A percentile compares a stretch with the other conserved stretches of the same genome.
Evolutionary conservation across 1,284 basidiomycete species (phyloP).

Genomic region (Ceratorhiza oryzae-sativae): DNA sequence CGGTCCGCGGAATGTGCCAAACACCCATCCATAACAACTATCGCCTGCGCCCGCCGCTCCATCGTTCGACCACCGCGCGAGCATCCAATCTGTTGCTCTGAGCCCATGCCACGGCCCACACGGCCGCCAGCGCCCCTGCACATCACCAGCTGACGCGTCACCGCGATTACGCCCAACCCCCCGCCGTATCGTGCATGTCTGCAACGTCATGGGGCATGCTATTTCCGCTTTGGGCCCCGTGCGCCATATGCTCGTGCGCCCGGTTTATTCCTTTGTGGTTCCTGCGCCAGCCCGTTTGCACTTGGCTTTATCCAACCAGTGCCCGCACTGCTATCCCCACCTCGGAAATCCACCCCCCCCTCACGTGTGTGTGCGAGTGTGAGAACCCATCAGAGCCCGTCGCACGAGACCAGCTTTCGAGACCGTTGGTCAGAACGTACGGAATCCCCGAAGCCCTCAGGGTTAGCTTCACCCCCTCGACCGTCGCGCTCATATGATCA

Average conservation of each 20-base stretch:
- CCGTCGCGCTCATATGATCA: conserved; percentile 37
- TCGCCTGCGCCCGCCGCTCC: background rate
- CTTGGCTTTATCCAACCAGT: background rate
- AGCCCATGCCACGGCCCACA: conserved; percentile 1
- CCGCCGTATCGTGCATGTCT: background rate
- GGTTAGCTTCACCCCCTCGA: conserved; percentile 34
- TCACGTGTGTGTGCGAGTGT: conserved; percentile 10
- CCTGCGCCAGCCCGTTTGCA: background rate
- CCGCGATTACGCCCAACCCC: background rate
- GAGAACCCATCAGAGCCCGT: conserved; percentile 14
- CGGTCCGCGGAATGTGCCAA: conserved; percentile 19
- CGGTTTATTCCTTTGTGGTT: background rate
- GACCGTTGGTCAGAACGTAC: background rate
- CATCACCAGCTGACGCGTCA: conserved; percentile 25
- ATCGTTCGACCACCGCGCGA: background rate
- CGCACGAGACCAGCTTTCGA: conserved; percentile 14
- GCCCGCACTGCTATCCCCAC: conserved; percentile 14
- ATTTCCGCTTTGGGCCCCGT: background rate
- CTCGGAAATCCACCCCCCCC: conserved; percentile 14
- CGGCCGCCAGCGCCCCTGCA: conserved; percentile 6
- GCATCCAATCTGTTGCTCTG: conserved; percentile 28
- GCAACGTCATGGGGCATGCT: conserved; percentile 26
- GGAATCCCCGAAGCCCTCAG: conserved; percentile 19
- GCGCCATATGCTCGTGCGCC: conserved; percentile 25
- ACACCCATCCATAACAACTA: conserved; percentile 31